These are phyloP conservation scores for Fusarium chuoi DNA, from an alignment of 2,329 filamentous ascomycete genomes.

Conservation along the genomic window DNA sequence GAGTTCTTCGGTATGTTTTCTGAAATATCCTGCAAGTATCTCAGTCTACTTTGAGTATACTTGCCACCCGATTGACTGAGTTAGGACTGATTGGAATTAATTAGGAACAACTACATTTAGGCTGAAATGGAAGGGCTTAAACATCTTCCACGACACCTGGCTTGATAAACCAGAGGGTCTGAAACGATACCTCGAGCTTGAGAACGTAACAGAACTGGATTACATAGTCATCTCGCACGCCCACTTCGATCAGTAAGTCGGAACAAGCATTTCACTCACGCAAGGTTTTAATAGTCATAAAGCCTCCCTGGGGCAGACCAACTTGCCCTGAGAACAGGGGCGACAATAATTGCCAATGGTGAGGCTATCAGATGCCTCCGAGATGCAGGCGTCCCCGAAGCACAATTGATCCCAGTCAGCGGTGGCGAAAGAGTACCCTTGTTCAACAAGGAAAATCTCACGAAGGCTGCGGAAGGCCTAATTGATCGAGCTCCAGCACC, in stretches of 20 bases:
- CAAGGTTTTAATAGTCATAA: not conserved
- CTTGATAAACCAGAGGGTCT: not conserved
- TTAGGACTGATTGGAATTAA: not conserved
- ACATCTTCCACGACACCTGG: not conserved
- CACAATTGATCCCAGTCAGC: not conserved
- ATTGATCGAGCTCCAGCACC: not conserved
- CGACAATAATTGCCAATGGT: not conserved
- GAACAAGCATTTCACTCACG: not conserved
- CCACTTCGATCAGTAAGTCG: not conserved
- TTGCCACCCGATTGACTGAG: rapidly evolving
- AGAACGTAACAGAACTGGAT: not conserved
- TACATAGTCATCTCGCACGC: not conserved
- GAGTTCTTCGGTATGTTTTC: not conserved
- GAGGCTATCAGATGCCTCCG: not conserved
- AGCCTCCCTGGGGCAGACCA: not conserved
- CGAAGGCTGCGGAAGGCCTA: not conserved
- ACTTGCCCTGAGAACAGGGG: not conserved
- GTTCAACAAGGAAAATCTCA: not conserved
- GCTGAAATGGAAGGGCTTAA: not conserved
- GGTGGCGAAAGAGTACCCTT: not conserved
- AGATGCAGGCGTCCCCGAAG: not conserved
- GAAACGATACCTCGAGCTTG: not conserved
- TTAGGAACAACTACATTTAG: not conserved
- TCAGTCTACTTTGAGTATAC: rapidly evolving
- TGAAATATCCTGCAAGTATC: not conserved